Conservation (phyloP, 306 rosid species). For the Citrullus mucosospermus region DNA sequence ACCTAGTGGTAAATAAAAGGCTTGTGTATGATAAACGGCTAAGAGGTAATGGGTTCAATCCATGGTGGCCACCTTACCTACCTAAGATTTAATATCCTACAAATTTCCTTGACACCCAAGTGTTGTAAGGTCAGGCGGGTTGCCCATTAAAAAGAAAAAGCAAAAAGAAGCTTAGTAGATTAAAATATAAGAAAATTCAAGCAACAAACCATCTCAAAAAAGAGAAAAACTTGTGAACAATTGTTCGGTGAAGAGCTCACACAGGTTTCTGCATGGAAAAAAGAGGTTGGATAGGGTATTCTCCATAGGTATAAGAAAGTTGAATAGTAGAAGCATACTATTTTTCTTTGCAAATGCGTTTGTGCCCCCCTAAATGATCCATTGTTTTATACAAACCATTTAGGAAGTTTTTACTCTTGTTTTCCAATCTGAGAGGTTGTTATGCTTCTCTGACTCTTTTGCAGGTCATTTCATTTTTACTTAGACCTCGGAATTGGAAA, state of each 20-base stretch:
- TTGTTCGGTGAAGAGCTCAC: slow-evolving; percentile 24
- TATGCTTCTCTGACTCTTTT: slow-evolving; percentile 1
- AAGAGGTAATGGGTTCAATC: too few relatives aligned
- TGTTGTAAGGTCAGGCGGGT: too few relatives aligned
- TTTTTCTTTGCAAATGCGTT: neutral
- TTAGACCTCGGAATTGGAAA: slow-evolving; percentile 97
- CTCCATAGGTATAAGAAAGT: neutral
- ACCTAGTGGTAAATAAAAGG: too few relatives aligned
- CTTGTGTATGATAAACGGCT: too few relatives aligned
- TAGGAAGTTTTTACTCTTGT: neutral
- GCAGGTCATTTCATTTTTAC: slow-evolving; percentile 74
- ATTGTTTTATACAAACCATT: neutral
- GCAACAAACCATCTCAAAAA: neutral
- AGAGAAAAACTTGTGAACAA: slow-evolving; percentile 27
- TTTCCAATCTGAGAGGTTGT: slow-evolving; percentile 9
- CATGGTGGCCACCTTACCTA: too few relatives aligned
- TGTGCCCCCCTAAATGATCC: neutral
- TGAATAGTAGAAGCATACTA: slow-evolving; percentile 1
- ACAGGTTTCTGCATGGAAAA: slow-evolving; percentile 31
- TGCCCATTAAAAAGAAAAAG: too few relatives aligned
- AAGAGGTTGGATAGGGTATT: neutral
- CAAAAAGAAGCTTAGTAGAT: too few relatives aligned
- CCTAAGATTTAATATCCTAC: too few relatives aligned
- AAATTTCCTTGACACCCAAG: too few relatives aligned
- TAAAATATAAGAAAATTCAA: neutral